These are phyloP conservation scores for Tetrapisispora phaffii DNA, from an alignment of 805 yeast genomes.

Conservation along the genomic window DNA sequence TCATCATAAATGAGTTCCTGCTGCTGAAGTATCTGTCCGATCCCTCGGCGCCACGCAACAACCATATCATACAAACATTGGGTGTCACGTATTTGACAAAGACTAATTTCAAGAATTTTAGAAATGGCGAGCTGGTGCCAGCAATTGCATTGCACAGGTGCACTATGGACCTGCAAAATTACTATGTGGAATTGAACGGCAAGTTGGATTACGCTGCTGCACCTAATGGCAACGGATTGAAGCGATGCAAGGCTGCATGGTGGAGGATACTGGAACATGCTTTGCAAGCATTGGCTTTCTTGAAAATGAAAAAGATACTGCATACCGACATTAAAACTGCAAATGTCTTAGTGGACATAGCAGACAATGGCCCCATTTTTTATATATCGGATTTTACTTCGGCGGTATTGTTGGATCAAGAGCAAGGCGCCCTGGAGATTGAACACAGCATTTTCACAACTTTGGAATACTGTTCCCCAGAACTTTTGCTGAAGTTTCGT, in stretches of 20 bases:
- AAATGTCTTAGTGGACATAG: constrained; percentile 9
- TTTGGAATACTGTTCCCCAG: constrained; percentile 17
- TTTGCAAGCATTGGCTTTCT: constrained; percentile 5
- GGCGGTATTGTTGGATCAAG: background rate
- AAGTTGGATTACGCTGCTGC: background rate
- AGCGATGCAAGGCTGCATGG: constrained; percentile 5
- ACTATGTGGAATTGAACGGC: constrained; percentile 3
- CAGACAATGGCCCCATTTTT: constrained; percentile 2
- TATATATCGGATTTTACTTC: constrained; percentile 16
- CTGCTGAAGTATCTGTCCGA: constrained; percentile 5
- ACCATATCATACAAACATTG: background rate
- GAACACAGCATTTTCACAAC: constrained; percentile 8
- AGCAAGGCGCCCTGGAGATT: background rate
- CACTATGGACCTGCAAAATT: constrained; percentile 8
- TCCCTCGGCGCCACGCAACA: background rate
- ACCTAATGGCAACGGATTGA: background rate
- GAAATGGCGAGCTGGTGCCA: constrained; percentile 8
- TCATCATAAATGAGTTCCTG: constrained; percentile 9
- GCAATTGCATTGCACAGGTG: constrained; percentile 9
- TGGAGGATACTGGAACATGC: constrained; percentile 7
- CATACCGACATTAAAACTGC: constrained; percentile 19
- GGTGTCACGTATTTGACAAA: constrained; percentile 6
- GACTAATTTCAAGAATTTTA: constrained; percentile 4
- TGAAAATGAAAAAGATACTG: constrained; percentile 7
- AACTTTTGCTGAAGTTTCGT: constrained; percentile 3